Base-by-base conservation (phyloP, 1,139 yeast genomes). In the Taphrina deformans region DNA sequence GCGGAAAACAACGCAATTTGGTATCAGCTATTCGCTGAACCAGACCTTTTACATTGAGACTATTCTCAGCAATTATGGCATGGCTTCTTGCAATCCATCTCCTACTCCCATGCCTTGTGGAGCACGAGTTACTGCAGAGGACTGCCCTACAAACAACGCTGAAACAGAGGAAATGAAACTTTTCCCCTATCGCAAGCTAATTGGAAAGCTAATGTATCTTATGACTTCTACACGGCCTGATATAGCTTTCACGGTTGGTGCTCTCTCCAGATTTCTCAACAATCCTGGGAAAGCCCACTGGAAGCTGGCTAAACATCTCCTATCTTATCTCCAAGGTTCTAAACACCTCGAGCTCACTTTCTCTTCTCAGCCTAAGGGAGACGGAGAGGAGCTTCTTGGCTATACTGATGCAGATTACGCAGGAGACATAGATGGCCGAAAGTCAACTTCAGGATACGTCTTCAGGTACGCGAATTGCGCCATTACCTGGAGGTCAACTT, bases 401-500 rank as follows among this genome's bases (percentile, higher is more conserved):
- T 66, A 60, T 44, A 18, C 65, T 16, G 70, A 68, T 46, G 67
- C 70, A n/a, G 61, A 67, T 12, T 62, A 48, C 35, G 69, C 55
- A 10, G 62, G 69, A 5, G 33, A 29, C 33, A 6, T 29, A 6
- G 66, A 58, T 24, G n/a, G 14, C 6, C 18, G 65, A 9, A 61
- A 65, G 38, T 62, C 69, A 27, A 67, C 71, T 41, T 18, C 52
- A 14, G 71, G 72, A 9, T 70, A 67, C 51, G 44, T 67, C 27
- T 51, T 68, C 1, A 41, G 29, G 16, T 40, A 65, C 7, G 69
- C 67, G 14, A 69, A 69, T 51, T 66, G 67, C 21, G 59, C 69
- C 1, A 60, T 69, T 7, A 61, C 69, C 3, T 71, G 72, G 73
- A 21, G 33, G 16, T 68, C 70, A 5, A 68, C 60, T 64, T 66